A percentile compares a stretch with the other conserved stretches of the same genome.
Conservation (phyloP, 202 grass and related monocot species). For the Carex arenaria region DNA sequence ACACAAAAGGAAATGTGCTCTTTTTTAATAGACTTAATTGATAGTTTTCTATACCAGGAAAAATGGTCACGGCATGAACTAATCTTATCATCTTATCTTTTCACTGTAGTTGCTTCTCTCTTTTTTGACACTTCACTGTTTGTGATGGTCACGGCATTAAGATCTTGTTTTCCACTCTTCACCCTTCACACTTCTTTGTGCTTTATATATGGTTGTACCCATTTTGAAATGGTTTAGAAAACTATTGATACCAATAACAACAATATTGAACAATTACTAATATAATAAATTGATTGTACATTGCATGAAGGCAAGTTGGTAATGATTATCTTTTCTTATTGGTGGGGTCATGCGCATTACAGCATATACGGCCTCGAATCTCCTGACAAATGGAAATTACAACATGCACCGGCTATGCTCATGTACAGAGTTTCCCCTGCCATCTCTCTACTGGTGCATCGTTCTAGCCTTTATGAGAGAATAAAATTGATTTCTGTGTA, state of each 20-base stretch:
- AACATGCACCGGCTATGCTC: neutral
- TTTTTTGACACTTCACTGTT: neutral
- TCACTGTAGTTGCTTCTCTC: neutral
- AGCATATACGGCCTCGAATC: neutral
- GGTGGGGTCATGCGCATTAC: neutral
- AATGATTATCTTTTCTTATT: neutral
- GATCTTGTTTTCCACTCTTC: neutral
- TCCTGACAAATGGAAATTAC: neutral
- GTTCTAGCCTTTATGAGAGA: neutral
- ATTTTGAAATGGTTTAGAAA: neutral
- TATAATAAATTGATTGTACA: neutral
- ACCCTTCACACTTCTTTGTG: neutral
- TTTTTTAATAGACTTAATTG: neutral
- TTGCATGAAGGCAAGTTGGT: neutral
- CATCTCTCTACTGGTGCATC: neutral
- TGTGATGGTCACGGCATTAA: too few relatives aligned
- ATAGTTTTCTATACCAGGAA: neutral
- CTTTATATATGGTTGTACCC: neutral
- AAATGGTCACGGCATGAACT: neutral
- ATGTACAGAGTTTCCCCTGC: neutral
- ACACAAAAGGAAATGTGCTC: constrained; percentile 4
- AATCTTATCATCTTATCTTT: neutral
- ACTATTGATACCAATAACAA: neutral
- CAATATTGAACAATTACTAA: neutral
- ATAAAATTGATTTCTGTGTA: neutral